Percentiles rank a stretch among this genome's conserved stretches.
Evolutionary conservation across 345 rosid genomes (phyloP).

Genomic region (Bruguiera parviflora): DNA sequence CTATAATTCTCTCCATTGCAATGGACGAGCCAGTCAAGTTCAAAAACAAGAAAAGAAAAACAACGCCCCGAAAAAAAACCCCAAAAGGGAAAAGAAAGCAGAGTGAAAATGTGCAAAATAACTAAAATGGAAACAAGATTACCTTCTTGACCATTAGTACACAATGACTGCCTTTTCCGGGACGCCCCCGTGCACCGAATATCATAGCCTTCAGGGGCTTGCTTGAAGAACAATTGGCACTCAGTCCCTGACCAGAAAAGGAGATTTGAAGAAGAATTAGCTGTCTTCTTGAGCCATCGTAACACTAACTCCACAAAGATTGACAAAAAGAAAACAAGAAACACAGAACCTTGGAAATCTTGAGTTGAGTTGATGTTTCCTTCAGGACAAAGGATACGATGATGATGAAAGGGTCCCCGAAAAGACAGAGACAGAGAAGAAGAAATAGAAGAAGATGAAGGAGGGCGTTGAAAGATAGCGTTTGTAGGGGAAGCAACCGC

Average conservation of each 20-base stretch:
- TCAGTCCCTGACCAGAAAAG: constrained; percentile 31
- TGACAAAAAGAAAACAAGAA: neutral
- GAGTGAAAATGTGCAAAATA: too few relatives aligned
- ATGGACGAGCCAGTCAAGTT: too few relatives aligned
- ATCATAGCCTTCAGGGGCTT: constrained; percentile 85
- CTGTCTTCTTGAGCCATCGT: neutral
- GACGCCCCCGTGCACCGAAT: constrained; percentile 74
- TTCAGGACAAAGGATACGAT: constrained; percentile 27
- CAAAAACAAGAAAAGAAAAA: too few relatives aligned
- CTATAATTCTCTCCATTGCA: too few relatives aligned
- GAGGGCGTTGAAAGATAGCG: constrained; percentile 19
- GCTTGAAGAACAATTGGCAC: constrained; percentile 44
- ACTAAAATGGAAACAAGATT: neutral
- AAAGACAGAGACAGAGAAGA: constrained; percentile 23
- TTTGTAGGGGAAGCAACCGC: constrained; percentile 12
- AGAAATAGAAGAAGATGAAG: constrained; percentile 25
- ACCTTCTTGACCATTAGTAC: constrained; percentile 79
- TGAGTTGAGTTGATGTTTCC: constrained; percentile 20
- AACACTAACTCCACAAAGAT: neutral
- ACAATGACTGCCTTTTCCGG: constrained; percentile 92
- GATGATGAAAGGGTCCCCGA: constrained; percentile 14
- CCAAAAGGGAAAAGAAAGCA: too few relatives aligned
- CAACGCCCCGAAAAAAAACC: too few relatives aligned
- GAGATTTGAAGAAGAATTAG: neutral
- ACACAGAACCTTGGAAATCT: constrained; percentile 30